Evolutionary conservation across 306 rosid species (phyloP).

Genomic region (Echinosophora koreensis): DNA sequence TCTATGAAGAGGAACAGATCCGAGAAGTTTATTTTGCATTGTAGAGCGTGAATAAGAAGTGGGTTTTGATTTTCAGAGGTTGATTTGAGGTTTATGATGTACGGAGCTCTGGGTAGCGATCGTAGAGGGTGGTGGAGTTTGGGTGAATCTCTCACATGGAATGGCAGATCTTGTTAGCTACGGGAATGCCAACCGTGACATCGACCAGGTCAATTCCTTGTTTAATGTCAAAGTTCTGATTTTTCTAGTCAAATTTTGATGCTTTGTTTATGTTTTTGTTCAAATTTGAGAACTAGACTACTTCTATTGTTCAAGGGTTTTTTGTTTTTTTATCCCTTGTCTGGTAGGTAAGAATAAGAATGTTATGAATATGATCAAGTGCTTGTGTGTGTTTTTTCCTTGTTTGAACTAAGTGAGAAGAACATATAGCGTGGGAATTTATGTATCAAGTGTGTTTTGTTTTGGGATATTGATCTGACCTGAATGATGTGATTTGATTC

Average conservation of each 20-base stretch:
- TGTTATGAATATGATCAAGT: conserved; percentile 43
- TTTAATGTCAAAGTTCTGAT: conserved; percentile 24
- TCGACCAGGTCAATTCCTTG: conserved; percentile 67
- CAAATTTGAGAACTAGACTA: conserved; percentile 5
- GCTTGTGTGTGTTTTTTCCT: conserved; percentile 18
- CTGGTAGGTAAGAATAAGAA: conserved; percentile 25
- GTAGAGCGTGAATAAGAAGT: conserved; percentile 43
- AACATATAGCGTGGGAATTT: conserved; percentile 18
- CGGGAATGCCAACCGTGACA: conserved; percentile 97
- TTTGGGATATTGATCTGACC: neutral
- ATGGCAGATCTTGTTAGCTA: conserved; percentile 99
- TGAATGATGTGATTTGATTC: no score
- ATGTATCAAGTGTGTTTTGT: conserved; percentile 27
- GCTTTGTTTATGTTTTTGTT: conserved; percentile 36
- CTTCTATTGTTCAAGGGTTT: neutral
- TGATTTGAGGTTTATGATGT: conserved; percentile 87
- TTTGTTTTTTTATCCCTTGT: neutral
- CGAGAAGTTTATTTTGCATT: conserved; percentile 45
- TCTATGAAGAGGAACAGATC: conserved; percentile 66
- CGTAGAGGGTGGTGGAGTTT: conserved; percentile 95
- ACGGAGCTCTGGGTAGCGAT: conserved; percentile 87
- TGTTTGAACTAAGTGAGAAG: conserved; percentile 37
- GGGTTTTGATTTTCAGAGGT: conserved; percentile 52
- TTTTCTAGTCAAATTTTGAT: conserved; percentile 34
- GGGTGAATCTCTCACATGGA: conserved; percentile 91